Evolutionary conservation across 768 basidiomycete genomes (phyloP), one percentile per base, ranked within the genome.

Genomic region (Termitomyces sp.): DNA sequence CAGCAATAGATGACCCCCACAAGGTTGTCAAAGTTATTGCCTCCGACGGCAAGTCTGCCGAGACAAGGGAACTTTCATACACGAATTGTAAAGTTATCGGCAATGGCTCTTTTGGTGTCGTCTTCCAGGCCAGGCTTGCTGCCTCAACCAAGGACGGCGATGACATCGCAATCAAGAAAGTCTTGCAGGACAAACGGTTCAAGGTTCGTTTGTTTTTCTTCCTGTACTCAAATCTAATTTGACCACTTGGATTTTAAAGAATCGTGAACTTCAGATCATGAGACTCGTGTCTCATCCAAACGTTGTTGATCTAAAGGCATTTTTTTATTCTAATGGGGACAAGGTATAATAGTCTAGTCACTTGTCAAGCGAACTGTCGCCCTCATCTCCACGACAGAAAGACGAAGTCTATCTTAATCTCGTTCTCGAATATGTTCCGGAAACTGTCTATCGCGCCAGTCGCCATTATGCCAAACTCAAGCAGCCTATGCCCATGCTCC

Each of bases 81-180:
- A 97, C 92, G 66, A 95, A 92, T 73, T 96, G 91, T 82, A 98
- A 97, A 77, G 93, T 99, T 70, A 91, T 95, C 69, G 97, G 97
- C 57, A 98, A 99, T 70, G 97, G 97, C 74, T 96, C 94, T 59
- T 99, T 99, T 69, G 97, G 97, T 66, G 95, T 99, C 73, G 97
- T 99, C 63, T 98, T 95, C 74, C 93, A 95, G 65, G 96, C 95
- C 59, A 93, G 87, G 75, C 85, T 98, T 57, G 79, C 95, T 52
- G 79, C 80, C 15, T 80, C 80, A 8, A 75, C 80, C 46, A 83
- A 85, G 68, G 84, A 83, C 36, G 78, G 77, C 20, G 89, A 90
- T 59, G 94, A 98, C 66, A 97, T 99, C 69, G 97, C 97, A 52
- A 99, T 99, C 84, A 99, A 99, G 92, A 98, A 98, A 81, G 97